A percentile compares a stretch with the other conserved stretches of the same genome.
phyloP scores from a whole-genome alignment of 148 eudicot genomes.

The Persicaria tinctoria region DNA sequence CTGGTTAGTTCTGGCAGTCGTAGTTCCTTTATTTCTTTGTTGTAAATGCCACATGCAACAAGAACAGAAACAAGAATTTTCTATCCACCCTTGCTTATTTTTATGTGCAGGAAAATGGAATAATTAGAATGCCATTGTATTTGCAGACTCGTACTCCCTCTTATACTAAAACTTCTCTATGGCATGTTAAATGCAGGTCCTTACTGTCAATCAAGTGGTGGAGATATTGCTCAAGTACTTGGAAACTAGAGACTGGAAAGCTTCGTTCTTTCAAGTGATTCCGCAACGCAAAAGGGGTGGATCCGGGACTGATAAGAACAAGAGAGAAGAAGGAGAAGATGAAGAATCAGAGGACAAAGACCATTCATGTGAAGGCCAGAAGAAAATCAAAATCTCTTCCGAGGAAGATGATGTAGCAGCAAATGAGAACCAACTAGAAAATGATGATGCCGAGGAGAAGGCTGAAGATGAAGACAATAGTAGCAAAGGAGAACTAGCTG shows the following conservation, averaged over 20 bases:
- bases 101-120: not conserved
- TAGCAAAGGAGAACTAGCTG: not conserved
- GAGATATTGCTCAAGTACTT: constrained; percentile 87
- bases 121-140: not conserved
- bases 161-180: not conserved
- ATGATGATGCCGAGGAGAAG: not conserved
- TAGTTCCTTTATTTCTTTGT: not conserved
- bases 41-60: not conserved
- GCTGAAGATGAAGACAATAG: constrained; percentile 13
- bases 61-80: not conserved
- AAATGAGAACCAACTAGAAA: not conserved
- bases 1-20: not conserved
- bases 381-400: constrained; percentile 36
- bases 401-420: constrained; percentile 14
- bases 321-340: constrained; percentile 17
- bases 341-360: constrained; percentile 17
- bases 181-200: constrained; percentile 42
- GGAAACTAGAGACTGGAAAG: constrained; percentile 89
- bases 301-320: constrained; percentile 28
- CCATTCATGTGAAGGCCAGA: constrained; percentile 19
- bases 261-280: constrained; percentile 73
- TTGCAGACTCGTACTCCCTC: not conserved
- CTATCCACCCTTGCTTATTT: not conserved
- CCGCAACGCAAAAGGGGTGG: constrained; percentile 82
- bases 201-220: constrained; percentile 91